These are phyloP conservation scores for Saturnispora serradocipensis DNA, from an alignment of 805 yeast species.

Conservation along the genomic window DNA sequence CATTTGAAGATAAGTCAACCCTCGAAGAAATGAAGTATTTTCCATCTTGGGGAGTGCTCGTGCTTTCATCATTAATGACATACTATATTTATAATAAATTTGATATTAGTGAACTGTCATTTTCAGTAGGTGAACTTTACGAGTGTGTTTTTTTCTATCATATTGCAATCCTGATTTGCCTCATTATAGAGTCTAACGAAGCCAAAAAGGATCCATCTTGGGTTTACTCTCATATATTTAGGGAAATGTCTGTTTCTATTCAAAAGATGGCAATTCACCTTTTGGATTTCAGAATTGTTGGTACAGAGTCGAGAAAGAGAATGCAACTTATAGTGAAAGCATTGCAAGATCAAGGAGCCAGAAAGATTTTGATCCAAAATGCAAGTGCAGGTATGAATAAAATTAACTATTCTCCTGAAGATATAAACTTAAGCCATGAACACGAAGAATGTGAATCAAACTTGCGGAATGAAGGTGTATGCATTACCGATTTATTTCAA, in stretches of 20 bases:
- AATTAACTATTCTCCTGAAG: not conserved
- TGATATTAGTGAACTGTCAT: not conserved
- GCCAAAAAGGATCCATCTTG: not conserved
- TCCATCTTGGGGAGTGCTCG: constrained; percentile 18
- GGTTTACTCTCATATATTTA: not conserved
- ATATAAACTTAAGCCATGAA: not conserved
- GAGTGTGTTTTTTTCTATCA: not conserved
- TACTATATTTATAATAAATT: constrained; percentile 7
- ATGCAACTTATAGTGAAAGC: not conserved
- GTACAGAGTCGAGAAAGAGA: not conserved
- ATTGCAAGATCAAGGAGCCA: not conserved
- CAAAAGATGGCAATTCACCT: constrained; percentile 3
- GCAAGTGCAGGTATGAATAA: not conserved
- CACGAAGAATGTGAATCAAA: not conserved
- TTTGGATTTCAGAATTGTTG: not conserved
- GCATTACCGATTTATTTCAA: not conserved
- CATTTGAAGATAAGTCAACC: not conserved
- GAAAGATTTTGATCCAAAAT: not conserved
- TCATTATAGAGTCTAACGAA: constrained; percentile 2
- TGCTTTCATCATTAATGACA: constrained; percentile 11
- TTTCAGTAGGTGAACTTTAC: not conserved
- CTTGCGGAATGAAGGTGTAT: not conserved
- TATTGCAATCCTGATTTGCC: not conserved
- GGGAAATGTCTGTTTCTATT: constrained; percentile 1
- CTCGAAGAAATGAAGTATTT: constrained; percentile 14